Evolutionary conservation across 352 stramenopile species (phyloP).

Genomic region (Peronospora farinosa): DNA sequence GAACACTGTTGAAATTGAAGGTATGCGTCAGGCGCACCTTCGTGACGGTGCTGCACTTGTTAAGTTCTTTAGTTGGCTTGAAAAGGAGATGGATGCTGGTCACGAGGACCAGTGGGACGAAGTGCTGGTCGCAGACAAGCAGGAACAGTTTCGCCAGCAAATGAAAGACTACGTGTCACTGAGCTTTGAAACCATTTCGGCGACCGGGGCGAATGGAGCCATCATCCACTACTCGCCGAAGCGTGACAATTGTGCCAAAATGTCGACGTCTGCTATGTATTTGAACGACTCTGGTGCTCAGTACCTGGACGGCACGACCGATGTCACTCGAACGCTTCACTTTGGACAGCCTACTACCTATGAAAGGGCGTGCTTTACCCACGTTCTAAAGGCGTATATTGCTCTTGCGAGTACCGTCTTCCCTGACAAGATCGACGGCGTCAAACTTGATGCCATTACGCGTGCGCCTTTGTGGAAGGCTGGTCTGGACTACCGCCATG

Average conservation of each 20-base stretch:
- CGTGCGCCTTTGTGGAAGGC: slow-evolving; percentile 90
- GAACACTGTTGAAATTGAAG: slow-evolving; percentile 91
- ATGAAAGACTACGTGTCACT: slow-evolving; percentile 88
- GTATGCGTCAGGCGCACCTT: slow-evolving; percentile 92
- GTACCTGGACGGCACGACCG: slow-evolving; percentile 98
- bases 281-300: slow-evolving; percentile 98
- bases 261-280: slow-evolving; percentile 92
- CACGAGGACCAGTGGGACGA: slow-evolving; percentile 59
- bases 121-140: slow-evolving; percentile 87
- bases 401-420: slow-evolving; percentile 85
- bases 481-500: slow-evolving; percentile 96
- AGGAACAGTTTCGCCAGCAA: slow-evolving; percentile 83
- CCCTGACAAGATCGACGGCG: slow-evolving; percentile 89
- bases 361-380: slow-evolving; percentile 94
- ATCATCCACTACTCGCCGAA: slow-evolving; percentile 94
- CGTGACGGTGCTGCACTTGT: slow-evolving; percentile 93
- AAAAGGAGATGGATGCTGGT: slow-evolving; percentile 56
- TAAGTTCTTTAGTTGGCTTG: slow-evolving; percentile 92
- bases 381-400: slow-evolving; percentile 97
- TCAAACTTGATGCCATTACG: slow-evolving; percentile 95
- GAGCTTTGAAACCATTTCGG: slow-evolving; percentile 98
- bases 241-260: slow-evolving; percentile 67
- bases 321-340: slow-evolving; percentile 98
- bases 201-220: slow-evolving; percentile 92
- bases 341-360: slow-evolving; percentile 90